Conservation (phyloP, 805 yeast genomes). For the Jamesozyma spencerorum region DNA sequence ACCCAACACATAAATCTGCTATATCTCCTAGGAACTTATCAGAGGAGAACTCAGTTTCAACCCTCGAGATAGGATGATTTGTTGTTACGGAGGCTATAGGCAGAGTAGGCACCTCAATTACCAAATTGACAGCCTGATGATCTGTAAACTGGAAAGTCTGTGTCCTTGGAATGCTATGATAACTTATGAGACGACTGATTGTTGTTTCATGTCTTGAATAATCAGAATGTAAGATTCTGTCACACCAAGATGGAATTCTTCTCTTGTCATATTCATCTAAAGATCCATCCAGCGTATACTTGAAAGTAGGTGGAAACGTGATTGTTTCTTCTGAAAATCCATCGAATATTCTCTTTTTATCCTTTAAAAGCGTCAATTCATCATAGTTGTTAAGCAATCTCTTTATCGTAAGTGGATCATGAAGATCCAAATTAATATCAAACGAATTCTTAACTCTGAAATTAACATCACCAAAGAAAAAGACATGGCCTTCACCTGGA, state of each 20-base stretch:
- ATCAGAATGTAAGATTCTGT: constrained; percentile 56
- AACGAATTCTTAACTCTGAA: constrained; percentile 44
- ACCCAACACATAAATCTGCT: constrained; percentile 20
- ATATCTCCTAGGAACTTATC: not conserved
- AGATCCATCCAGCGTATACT: constrained; percentile 41
- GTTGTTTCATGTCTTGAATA: constrained; percentile 23
- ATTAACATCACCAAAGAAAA: constrained; percentile 80
- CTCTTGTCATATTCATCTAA: constrained; percentile 42
- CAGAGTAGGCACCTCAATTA: constrained; percentile 37
- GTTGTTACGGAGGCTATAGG: not conserved
- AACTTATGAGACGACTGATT: constrained; percentile 20
- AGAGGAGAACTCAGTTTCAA: not conserved
- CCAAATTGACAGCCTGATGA: constrained; percentile 68
- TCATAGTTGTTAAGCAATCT: constrained; percentile 28
- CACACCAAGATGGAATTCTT: constrained; percentile 86
- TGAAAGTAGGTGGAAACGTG: constrained; percentile 71
- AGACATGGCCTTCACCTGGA: constrained; percentile 58
- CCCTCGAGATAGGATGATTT: not conserved
- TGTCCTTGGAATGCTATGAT: constrained; percentile 36
- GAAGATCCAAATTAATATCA: constrained; percentile 11
- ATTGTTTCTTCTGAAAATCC: constrained; percentile 64
- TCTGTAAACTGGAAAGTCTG: constrained; percentile 50
- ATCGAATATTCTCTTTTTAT: constrained; percentile 36
- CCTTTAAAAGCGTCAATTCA: constrained; percentile 26
- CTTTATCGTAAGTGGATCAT: constrained; percentile 8